Evolutionary conservation across 805 yeast species (phyloP).

Genomic region (Myxozyma udenii): DNA sequence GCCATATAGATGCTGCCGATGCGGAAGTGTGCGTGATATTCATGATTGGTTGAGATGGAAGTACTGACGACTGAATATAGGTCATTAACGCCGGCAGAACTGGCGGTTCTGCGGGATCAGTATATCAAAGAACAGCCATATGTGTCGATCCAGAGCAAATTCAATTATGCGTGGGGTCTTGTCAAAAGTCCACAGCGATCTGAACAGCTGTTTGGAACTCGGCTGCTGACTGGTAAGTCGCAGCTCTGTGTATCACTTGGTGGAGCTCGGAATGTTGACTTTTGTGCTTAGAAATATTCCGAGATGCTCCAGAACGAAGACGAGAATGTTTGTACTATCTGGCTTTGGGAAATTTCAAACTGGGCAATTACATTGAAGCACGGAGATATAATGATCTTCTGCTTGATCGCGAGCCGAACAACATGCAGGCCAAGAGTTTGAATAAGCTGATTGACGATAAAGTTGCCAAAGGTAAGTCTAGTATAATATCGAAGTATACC

Average conservation of each 20-base stretch:
- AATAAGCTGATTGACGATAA: slow-evolving; percentile 77
- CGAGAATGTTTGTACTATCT: slow-evolving; percentile 87
- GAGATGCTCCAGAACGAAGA: slow-evolving; percentile 75
- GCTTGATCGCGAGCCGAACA: slow-evolving; percentile 76
- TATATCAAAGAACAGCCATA: slow-evolving; percentile 76
- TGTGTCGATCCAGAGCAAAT: slow-evolving; percentile 77
- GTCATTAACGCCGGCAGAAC: slow-evolving; percentile 47
- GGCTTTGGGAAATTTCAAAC: slow-evolving; percentile 80
- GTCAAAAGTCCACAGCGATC: slow-evolving; percentile 62
- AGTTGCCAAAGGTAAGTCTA: slow-evolving; percentile 54
- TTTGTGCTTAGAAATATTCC: slow-evolving; percentile 44
- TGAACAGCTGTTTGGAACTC: slow-evolving; percentile 77
- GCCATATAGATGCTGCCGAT: slow-evolving; percentile 31
- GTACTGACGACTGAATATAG: slow-evolving; percentile 1
- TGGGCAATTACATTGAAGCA: slow-evolving; percentile 83
- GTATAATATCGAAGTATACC: not conserved
- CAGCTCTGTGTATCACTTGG: not conserved
- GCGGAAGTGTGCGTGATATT: slow-evolving; percentile 29
- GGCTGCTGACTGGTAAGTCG: slow-evolving; percentile 55
- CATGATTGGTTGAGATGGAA: not conserved
- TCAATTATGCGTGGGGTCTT: slow-evolving; percentile 96
- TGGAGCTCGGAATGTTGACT: not conserved
- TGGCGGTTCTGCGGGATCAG: slow-evolving; percentile 71
- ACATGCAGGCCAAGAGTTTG: slow-evolving; percentile 69
- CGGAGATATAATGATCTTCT: slow-evolving; percentile 79